A percentile compares a stretch with the other conserved stretches of the same genome.
Evolutionary conservation across 2,329 filamentous ascomycete species (phyloP).

Genomic region (Saccharata proteae): DNA sequence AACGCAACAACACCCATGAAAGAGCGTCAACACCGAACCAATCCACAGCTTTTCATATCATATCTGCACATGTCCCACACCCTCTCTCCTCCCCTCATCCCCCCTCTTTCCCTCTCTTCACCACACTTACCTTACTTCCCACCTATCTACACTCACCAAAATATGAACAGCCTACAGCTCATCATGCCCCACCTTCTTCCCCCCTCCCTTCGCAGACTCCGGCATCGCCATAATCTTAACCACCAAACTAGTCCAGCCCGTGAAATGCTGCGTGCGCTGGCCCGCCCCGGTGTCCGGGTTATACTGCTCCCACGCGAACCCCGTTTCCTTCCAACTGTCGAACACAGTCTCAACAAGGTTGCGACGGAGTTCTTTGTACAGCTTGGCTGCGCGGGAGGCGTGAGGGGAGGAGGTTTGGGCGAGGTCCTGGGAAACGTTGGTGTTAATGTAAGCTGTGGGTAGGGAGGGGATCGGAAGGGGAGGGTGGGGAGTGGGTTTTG

Average conservation of each 20-base stretch:
- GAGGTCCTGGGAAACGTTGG: conserved; percentile 39
- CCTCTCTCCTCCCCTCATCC: too few species aligned
- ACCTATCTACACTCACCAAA: not conserved
- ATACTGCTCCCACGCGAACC: conserved; percentile 98
- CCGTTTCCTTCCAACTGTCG: conserved; percentile 76
- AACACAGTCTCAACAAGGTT: conserved; percentile 87
- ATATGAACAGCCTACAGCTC: conserved; percentile 29
- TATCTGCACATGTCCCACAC: too few species aligned
- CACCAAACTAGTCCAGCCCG: conserved; percentile 95
- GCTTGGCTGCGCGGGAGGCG: conserved; percentile 51
- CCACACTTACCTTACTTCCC: too few species aligned
- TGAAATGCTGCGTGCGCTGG: conserved; percentile 96
- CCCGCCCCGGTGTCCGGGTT: conserved; percentile 83
- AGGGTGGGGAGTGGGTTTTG: not conserved
- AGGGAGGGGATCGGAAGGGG: conserved; percentile 7
- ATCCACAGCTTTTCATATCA: too few species aligned
- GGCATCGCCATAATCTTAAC: conserved; percentile 97
- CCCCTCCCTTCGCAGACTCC: conserved; percentile 37
- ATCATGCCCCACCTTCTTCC: conserved; percentile 27
- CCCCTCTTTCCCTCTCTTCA: too few species aligned
- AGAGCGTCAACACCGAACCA: too few species aligned
- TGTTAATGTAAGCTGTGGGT: conserved; percentile 5
- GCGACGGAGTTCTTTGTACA: conserved; percentile 66
- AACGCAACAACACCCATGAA: too few species aligned
- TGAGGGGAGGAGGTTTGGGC: conserved; percentile 55